Evolutionary conservation across 768 basidiomycete species (phyloP).

Genomic region (Termitomyces sp.): DNA sequence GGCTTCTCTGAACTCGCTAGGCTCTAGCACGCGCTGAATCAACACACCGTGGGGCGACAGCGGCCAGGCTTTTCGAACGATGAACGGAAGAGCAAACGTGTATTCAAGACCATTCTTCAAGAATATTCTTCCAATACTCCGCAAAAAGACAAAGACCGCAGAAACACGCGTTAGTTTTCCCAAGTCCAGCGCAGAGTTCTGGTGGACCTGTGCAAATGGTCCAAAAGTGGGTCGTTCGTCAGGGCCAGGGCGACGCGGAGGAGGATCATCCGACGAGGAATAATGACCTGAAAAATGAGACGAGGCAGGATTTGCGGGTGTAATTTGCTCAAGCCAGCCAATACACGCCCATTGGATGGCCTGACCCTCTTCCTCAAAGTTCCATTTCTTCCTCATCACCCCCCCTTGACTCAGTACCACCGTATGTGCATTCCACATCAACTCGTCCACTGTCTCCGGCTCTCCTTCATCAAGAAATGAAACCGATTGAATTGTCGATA

Average conservation of each 20-base stretch:
- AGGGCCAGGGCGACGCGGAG: conserved; percentile 11
- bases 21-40: conserved; percentile 69
- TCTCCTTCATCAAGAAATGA: conserved; percentile 33
- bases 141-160: conserved; percentile 73
- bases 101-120: conserved; percentile 67
- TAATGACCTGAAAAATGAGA: conserved; percentile 25
- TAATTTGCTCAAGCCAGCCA: conserved; percentile 59
- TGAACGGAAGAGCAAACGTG: conserved; percentile 76
- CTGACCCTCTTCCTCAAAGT: conserved; percentile 64
- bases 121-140: conserved; percentile 69
- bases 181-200: conserved; percentile 29
- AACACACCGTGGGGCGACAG: conserved; percentile 73
- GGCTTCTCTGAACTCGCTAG: conserved; percentile 60
- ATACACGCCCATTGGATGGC: conserved; percentile 75
- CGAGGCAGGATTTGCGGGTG: conserved; percentile 18
- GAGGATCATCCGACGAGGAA: conserved; percentile 27
- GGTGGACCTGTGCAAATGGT: conserved; percentile 41
- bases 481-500: conserved; percentile 35
- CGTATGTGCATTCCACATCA: conserved; percentile 62
- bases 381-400: conserved; percentile 68
- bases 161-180: conserved; percentile 36
- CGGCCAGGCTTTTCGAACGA: conserved; percentile 76
- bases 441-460: conserved; percentile 50
- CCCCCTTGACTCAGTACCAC: conserved; percentile 65
- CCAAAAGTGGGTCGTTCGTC: conserved; percentile 44